Percentiles rank a stretch among this genome's conserved stretches.
phyloP scores from a whole-genome alignment of 768 basidiomycete genomes.

The Tylopilus felleus region DNA sequence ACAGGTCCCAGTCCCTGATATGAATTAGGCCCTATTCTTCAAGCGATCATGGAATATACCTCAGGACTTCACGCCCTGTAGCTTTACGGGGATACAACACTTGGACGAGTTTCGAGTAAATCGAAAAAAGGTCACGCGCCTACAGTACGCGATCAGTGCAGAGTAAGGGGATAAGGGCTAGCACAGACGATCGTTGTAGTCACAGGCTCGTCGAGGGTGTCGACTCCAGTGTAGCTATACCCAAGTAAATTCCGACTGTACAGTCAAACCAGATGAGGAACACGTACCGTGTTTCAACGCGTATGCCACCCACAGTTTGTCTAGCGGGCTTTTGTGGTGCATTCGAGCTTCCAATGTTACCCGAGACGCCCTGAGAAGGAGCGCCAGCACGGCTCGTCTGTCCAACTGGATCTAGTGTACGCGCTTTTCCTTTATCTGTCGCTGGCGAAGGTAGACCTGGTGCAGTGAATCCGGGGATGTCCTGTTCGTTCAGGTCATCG shows the following conservation, averaged over 20 bases:
- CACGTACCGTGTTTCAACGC: conserved; percentile 80
- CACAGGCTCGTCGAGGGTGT: conserved; percentile 92
- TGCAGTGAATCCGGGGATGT: conserved; percentile 76
- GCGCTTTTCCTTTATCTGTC: conserved; percentile 67
- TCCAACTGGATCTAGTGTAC: conserved; percentile 53
- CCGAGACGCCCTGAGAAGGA: conserved; percentile 48
- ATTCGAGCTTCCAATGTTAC: conserved; percentile 63
- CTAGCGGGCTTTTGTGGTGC: conserved; percentile 44
- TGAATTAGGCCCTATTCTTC: conserved; percentile 1
- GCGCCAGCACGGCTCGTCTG: conserved; percentile 36
- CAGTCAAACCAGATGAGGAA: neutral
- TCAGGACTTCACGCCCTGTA: conserved; percentile 74
- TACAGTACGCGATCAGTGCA: conserved; percentile 32
- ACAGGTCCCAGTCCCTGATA: conserved; percentile 92
- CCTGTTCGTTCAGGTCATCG: conserved; percentile 78
- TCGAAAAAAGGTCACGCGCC: conserved; percentile 86
- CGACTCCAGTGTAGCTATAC: conserved; percentile 65
- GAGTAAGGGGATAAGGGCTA: conserved; percentile 1
- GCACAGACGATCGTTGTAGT: conserved; percentile 80
- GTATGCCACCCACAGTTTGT: conserved; percentile 78
- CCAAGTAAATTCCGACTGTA: neutral
- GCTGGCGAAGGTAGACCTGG: conserved; percentile 49
- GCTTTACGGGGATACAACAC: conserved; percentile 85
- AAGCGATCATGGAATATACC: conserved; percentile 39
- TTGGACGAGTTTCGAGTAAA: conserved; percentile 90